phyloP scores from a whole-genome alignment of 768 basidiomycete genomes.

The Rickenella mellea region DNA sequence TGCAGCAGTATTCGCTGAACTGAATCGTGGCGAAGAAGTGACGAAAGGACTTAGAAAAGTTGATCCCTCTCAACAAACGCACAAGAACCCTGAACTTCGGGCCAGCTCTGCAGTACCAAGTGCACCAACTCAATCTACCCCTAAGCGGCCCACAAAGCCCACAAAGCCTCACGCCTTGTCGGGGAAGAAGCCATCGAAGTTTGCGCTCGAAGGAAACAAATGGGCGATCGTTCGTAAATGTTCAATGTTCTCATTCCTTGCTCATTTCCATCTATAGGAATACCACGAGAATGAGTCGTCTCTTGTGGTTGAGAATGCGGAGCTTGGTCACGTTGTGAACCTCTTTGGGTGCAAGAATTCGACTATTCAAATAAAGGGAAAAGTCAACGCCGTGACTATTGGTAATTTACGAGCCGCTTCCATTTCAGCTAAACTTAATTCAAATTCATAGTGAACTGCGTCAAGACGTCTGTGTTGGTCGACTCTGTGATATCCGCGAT shows the following conservation, averaged over 20 bases:
- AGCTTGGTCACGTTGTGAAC: conserved; percentile 78
- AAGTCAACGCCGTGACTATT: conserved; percentile 88
- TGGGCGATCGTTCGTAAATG: conserved; percentile 72
- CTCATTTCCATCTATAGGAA: conserved; percentile 46
- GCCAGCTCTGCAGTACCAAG: conserved; percentile 39
- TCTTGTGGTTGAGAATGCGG: conserved; percentile 66
- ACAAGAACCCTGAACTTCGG: conserved; percentile 90
- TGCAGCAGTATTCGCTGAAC: conserved; percentile 79
- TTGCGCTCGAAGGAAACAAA: conserved; percentile 83
- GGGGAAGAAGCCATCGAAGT: conserved; percentile 88
- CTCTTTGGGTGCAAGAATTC: conserved; percentile 85
- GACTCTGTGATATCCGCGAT: conserved; percentile 91
- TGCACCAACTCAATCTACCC: conserved; percentile 15
- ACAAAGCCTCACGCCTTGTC: conserved; percentile 75
- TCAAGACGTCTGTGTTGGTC: conserved; percentile 78
- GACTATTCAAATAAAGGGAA: conserved; percentile 79
- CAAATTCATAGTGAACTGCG: conserved; percentile 62
- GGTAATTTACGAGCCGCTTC: conserved; percentile 35
- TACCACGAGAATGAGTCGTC: conserved; percentile 75
- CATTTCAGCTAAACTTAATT: background rate
- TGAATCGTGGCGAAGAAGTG: conserved; percentile 84
- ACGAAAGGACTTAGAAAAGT: conserved; percentile 91
- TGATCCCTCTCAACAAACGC: conserved; percentile 94
- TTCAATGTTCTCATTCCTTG: background rate
- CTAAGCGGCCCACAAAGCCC: conserved; percentile 69